Conservation (phyloP, 2,329 filamentous ascomycete genomes). For the Coniochaeta hoffmannii region DNA sequence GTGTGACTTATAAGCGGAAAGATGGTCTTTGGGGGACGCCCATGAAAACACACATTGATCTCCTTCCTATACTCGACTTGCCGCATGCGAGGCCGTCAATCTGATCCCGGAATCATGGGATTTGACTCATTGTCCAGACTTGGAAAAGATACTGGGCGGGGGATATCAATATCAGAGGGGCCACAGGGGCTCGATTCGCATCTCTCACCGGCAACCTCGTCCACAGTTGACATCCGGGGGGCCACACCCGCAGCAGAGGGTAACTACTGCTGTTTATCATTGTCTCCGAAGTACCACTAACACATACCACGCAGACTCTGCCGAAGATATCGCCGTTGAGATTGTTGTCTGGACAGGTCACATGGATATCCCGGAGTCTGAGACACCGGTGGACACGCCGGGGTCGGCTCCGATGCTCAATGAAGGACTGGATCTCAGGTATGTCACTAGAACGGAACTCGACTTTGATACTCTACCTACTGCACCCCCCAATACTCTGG, state of each 20-base stretch:
- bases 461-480: not conserved
- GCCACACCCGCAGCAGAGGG: not conserved
- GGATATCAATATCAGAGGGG: conserved; percentile 19
- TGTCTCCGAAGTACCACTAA: not conserved
- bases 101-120: conserved; percentile 20
- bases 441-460: conserved; percentile 7
- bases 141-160: conserved; percentile 24
- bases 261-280: not conserved
- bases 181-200: conserved; percentile 24
- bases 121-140: conserved; percentile 23
- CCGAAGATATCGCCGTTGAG: conserved; percentile 27
- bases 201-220: conserved; percentile 15
- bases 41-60: not conserved
- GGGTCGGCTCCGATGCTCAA: conserved; percentile 10
- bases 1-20: not conserved
- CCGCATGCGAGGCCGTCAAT: not conserved
- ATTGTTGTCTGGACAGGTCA: conserved; percentile 38
- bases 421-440: conserved; percentile 11
- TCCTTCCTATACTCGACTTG: not conserved
- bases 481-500: no score
- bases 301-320: not conserved
- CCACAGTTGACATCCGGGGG: not conserved
- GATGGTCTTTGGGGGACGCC: not conserved
- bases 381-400: conserved; percentile 9
- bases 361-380: conserved; percentile 28